Conservation (phyloP, 78 protist genomes). For the Guillardia theta region DNA sequence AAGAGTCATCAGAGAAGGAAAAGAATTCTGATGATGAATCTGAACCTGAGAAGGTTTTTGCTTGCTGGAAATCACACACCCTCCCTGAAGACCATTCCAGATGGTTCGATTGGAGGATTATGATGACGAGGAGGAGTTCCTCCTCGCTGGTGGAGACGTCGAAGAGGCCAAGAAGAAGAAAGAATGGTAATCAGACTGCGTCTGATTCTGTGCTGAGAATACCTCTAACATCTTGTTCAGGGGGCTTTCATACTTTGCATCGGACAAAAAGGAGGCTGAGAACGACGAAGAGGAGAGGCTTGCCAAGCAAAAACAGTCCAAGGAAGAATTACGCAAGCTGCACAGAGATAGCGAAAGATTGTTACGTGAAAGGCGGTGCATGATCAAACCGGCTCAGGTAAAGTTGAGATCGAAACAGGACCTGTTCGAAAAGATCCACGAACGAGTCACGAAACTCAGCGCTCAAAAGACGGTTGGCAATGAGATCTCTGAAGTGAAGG, state of each 20-base stretch:
- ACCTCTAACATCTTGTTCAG: too few species aligned
- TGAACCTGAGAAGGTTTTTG: too few species aligned
- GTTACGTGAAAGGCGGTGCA: not conserved
- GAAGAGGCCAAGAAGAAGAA: not conserved
- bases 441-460: not conserved
- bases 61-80: too few species aligned
- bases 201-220: too few species aligned
- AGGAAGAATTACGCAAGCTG: not conserved
- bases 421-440: not conserved
- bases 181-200: not conserved
- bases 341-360: not conserved
- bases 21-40: not conserved
- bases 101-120: not conserved
- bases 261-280: not conserved
- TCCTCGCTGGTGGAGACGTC: slow-evolving; percentile 4
- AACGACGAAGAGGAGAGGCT: not conserved
- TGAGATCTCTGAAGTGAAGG: too few species aligned
- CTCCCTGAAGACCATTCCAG: too few species aligned
- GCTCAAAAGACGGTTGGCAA: too few species aligned
- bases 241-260: not conserved
- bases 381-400: not conserved
- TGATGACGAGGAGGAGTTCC: slow-evolving; percentile 9
- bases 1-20: not conserved
- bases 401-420: not conserved
- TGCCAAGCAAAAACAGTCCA: not conserved